Percentiles rank a stretch among this genome's conserved stretches.
phyloP scores from a whole-genome alignment of 1,284 basidiomycete genomes.

The Wallemia ichthyophaga region DNA sequence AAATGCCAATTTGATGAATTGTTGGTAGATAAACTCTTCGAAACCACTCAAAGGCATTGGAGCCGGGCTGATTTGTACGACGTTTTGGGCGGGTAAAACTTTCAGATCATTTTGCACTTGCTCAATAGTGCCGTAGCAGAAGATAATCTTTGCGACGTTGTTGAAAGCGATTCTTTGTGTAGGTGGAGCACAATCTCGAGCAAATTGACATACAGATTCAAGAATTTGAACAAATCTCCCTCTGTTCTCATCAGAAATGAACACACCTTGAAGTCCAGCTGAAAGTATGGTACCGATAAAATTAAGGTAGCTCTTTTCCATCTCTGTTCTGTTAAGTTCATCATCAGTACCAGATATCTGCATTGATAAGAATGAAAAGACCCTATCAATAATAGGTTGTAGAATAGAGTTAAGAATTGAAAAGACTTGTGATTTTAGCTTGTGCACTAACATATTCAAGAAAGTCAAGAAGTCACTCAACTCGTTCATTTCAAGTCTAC shows the following conservation, averaged over 20 bases:
- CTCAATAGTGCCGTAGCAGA: conserved; percentile 41
- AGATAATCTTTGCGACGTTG: conserved; percentile 38
- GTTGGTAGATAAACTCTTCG: conserved; percentile 71
- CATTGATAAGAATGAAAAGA: conserved; percentile 47
- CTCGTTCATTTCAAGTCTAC: conserved; percentile 72
- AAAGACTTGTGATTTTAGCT: conserved; percentile 24
- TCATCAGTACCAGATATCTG: conserved; percentile 78
- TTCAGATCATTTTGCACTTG: conserved; percentile 4
- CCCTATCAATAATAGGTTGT: conserved; percentile 53
- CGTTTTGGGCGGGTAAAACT: neutral
- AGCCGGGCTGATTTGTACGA: conserved; percentile 12
- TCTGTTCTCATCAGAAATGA: conserved; percentile 66
- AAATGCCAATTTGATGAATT: conserved; percentile 54
- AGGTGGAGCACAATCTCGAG: conserved; percentile 32
- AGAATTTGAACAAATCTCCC: conserved; percentile 48
- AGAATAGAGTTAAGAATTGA: conserved; percentile 71
- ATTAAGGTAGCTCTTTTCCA: conserved; percentile 64
- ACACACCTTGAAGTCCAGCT: conserved; percentile 48
- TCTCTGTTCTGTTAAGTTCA: conserved; percentile 45
- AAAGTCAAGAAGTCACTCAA: conserved; percentile 68
- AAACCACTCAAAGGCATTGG: conserved; percentile 50
- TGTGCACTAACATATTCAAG: conserved; percentile 13
- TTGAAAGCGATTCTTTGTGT: conserved; percentile 54
- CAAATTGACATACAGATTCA: conserved; percentile 26
- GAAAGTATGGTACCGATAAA: conserved; percentile 57